Evolutionary conservation across 148 eudicot species (phyloP).

Genomic region (Chenopodium formosanum): DNA sequence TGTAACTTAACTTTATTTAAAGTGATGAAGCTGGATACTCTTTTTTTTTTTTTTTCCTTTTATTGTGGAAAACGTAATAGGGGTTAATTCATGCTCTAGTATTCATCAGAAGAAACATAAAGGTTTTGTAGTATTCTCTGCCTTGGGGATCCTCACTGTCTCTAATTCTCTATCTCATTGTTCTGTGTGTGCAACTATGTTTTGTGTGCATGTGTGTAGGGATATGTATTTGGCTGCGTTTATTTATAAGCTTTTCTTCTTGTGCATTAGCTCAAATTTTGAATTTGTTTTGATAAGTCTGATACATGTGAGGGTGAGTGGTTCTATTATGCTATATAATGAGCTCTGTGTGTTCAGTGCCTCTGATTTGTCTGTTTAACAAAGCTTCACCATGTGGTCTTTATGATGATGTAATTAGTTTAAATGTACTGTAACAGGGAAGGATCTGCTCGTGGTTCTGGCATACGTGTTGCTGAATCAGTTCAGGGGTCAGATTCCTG

Average conservation of each 20-base stretch:
- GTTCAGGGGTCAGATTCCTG: conserved; percentile 92
- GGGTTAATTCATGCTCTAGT: background rate
- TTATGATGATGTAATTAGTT: conserved; percentile 17
- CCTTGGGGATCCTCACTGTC: background rate
- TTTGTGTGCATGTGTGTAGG: background rate
- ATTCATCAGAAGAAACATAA: background rate
- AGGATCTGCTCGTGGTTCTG: conserved; percentile 89
- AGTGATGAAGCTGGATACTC: background rate
- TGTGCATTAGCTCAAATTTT: too few relatives aligned
- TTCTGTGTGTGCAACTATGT: too few relatives aligned
- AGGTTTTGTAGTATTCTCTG: background rate
- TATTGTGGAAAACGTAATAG: background rate
- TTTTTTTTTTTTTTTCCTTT: background rate
- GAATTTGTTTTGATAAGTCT: background rate
- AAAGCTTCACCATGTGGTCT: background rate
- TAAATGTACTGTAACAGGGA: conserved; percentile 49
- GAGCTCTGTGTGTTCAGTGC: background rate
- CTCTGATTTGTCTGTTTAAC: background rate
- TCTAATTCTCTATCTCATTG: background rate
- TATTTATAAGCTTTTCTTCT: background rate
- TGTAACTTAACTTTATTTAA: background rate
- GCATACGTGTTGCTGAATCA: conserved; percentile 73
- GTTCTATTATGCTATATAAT: background rate
- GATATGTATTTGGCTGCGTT: background rate
- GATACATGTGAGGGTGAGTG: background rate